A percentile compares a stretch with the other conserved stretches of the same genome.
Evolutionary conservation across 2,329 filamentous ascomycete genomes (phyloP).

Genomic region (Cryphonectria naterciae): DNA sequence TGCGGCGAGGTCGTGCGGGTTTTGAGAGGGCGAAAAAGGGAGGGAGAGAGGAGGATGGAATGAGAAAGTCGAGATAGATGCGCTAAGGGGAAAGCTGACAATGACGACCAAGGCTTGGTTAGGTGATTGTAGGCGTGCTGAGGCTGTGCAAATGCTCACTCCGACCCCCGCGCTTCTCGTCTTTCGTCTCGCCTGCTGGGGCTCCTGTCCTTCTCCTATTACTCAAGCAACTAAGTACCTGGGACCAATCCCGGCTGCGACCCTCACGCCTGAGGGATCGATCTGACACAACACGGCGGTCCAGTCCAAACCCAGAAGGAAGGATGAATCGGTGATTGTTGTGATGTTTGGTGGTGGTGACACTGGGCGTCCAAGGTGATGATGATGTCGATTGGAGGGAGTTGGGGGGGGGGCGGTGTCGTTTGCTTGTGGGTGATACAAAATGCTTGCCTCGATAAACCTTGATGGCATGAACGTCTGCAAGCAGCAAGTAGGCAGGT

Average conservation of each 20-base stretch:
- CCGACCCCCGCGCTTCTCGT: conserved; percentile 25
- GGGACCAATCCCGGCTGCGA: conserved; percentile 27
- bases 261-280: neutral
- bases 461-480: neutral
- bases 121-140: conserved; percentile 27
- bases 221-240: neutral
- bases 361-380: conserved; percentile 1
- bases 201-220: neutral
- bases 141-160: conserved; percentile 28
- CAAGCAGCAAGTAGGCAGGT: neutral
- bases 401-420: neutral
- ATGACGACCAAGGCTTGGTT: conserved; percentile 24
- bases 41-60: neutral
- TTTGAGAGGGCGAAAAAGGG: conserved; percentile 7
- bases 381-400: neutral
- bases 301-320: neutral
- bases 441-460: neutral
- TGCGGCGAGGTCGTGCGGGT: conserved; percentile 5
- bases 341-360: neutral
- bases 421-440: neutral
- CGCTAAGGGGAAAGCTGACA: conserved; percentile 22
- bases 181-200: neutral
- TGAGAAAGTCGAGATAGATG: neutral
- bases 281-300: neutral
- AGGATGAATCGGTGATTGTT: neutral